A percentile compares a stretch with the other conserved stretches of the same genome.
Conservation (phyloP, 2,329 filamentous ascomycete genomes). For the Westerdykella ornata region DNA sequence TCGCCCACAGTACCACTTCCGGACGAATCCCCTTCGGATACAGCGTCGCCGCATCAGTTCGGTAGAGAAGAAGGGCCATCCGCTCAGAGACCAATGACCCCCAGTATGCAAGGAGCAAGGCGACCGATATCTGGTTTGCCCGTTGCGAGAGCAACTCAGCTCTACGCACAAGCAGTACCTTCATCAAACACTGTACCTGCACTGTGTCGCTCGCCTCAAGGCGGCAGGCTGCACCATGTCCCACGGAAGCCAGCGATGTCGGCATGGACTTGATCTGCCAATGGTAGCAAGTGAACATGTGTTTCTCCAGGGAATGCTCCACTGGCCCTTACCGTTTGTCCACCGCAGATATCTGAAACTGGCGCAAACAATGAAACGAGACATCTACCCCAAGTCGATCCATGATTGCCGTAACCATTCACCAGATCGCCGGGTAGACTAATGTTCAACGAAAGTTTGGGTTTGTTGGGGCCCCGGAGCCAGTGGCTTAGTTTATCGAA, state of each 20-base stretch:
- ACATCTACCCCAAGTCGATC: slow-evolving; percentile 15
- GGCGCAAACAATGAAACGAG: slow-evolving; percentile 21
- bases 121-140: slow-evolving; percentile 5
- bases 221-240: slow-evolving; percentile 22
- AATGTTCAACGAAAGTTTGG: slow-evolving; percentile 15
- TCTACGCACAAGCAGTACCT: slow-evolving; percentile 10
- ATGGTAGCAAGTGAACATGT: slow-evolving; percentile 13
- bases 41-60: slow-evolving; percentile 18
- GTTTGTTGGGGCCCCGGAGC: slow-evolving; percentile 3
- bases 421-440: slow-evolving; percentile 8
- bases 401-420: slow-evolving; percentile 14
- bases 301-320: slow-evolving; percentile 14
- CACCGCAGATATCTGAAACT: slow-evolving; percentile 24
- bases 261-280: slow-evolving; percentile 17
- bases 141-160: slow-evolving; percentile 1
- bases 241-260: slow-evolving; percentile 17
- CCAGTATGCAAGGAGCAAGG: slow-evolving; percentile 18
- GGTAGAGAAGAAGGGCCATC: slow-evolving; percentile 19
- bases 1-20: slow-evolving; percentile 3
- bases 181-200: slow-evolving; percentile 1
- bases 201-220: slow-evolving; percentile 6
- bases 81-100: slow-evolving; percentile 9
- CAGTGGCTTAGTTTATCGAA: too few species aligned
- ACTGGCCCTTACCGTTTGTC: slow-evolving; percentile 22
- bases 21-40: background rate